A percentile compares a stretch with the other conserved stretches of the same genome.
Conservation (phyloP, 176 grass and related monocot genomes). For the Urochloa ruziziensis region DNA sequence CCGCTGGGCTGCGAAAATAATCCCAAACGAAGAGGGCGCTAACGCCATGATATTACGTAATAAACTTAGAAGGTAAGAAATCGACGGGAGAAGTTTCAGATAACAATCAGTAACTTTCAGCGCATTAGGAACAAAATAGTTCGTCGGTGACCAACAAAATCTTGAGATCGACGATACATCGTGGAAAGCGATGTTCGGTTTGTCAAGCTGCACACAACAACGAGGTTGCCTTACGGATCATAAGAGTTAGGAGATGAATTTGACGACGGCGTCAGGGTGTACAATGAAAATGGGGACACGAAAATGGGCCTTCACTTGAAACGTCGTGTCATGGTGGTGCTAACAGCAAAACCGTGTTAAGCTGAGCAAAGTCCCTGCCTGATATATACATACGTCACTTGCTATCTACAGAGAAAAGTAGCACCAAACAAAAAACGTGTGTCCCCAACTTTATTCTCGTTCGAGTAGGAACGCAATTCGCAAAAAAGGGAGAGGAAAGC, state of each 20-base stretch:
- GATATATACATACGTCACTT: neutral
- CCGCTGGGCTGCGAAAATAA: too few species aligned
- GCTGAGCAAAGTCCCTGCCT: neutral
- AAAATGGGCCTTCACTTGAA: neutral
- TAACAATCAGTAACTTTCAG: too few species aligned
- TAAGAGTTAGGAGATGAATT: neutral
- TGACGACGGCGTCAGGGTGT: neutral
- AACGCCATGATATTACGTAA: too few species aligned
- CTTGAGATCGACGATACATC: neutral
- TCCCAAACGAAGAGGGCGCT: too few species aligned
- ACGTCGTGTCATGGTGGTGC: neutral
- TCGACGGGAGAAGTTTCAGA: neutral
- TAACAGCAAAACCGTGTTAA: neutral
- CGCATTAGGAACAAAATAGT: neutral
- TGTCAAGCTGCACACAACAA: neutral
- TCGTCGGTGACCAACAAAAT: neutral
- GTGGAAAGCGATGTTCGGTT: neutral
- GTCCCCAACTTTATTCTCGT: neutral
- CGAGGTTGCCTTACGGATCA: neutral
- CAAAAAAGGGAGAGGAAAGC: neutral
- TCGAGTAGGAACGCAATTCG: constrained; percentile 10
- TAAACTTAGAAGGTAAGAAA: neutral
- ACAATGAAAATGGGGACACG: neutral
- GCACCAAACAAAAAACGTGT: neutral
- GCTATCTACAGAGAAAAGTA: neutral